Conservation (phyloP, 2,329 filamentous ascomycete genomes). For the Fusarium avenaceum region DNA sequence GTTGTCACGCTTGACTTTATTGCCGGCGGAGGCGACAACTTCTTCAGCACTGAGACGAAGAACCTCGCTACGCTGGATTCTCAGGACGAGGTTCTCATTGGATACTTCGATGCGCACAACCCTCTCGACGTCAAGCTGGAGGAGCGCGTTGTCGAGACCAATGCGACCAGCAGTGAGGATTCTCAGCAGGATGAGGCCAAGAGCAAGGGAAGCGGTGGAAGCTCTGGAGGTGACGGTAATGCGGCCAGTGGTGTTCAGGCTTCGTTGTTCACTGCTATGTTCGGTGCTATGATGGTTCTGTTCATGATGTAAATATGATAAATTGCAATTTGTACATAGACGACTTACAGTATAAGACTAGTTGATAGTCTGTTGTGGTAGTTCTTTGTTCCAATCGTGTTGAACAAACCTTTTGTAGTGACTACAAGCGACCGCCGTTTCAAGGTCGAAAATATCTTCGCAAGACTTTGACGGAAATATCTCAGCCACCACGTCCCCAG, state of each 20-base stretch:
- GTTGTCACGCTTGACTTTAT: slow-evolving; percentile 75
- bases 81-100: slow-evolving; percentile 66
- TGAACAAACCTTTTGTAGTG: neutral
- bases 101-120: slow-evolving; percentile 63
- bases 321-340: slow-evolving; percentile 8
- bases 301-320: slow-evolving; percentile 39
- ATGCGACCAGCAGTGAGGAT: slow-evolving; percentile 27
- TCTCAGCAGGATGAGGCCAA: slow-evolving; percentile 25
- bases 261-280: slow-evolving; percentile 23
- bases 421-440: neutral
- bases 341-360: slow-evolving; percentile 17
- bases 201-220: slow-evolving; percentile 13
- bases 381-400: neutral
- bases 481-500: neutral
- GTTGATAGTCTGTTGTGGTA: neutral
- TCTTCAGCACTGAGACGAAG: slow-evolving; percentile 57
- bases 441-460: neutral
- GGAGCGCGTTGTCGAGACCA: slow-evolving; percentile 51
- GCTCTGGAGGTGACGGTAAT: slow-evolving; percentile 8
- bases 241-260: slow-evolving; percentile 20
- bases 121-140: slow-evolving; percentile 66
- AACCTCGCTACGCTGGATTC: slow-evolving; percentile 63
- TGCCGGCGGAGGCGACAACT: slow-evolving; percentile 73
- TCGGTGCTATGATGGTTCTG: slow-evolving; percentile 32
- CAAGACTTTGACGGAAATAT: neutral